These are phyloP conservation scores for Solanum chilense DNA, from an alignment of 257 asterid species.

Conservation along the genomic window DNA sequence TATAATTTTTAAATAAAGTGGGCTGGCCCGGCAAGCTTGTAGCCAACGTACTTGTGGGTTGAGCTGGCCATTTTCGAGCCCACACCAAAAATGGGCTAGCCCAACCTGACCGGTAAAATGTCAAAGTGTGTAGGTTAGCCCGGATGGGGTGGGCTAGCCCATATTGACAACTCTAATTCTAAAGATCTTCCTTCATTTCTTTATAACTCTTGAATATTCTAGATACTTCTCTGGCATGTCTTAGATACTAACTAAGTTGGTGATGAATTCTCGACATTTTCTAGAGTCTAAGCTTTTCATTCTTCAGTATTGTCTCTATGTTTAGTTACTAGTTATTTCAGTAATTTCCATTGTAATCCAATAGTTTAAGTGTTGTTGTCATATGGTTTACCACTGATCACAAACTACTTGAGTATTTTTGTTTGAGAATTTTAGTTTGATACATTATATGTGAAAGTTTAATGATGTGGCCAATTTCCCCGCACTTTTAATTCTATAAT, in stretches of 20 bases:
- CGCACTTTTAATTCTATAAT: too few species aligned
- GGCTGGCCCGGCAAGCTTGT: too few species aligned
- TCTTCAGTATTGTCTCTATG: not conserved
- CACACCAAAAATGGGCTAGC: too few species aligned
- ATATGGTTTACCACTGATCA: not conserved
- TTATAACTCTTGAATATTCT: too few species aligned
- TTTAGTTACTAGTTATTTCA: not conserved
- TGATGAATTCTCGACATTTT: not conserved
- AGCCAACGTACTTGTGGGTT: too few species aligned
- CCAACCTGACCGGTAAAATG: too few species aligned
- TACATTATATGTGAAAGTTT: not conserved
- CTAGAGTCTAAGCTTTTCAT: not conserved
- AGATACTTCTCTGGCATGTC: fast-evolving
- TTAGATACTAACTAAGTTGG: too few species aligned
- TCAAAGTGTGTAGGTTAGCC: fast-evolving
- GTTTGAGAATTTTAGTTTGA: not conserved
- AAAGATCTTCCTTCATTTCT: not conserved
- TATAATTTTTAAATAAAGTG: too few species aligned
- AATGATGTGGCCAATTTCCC: not conserved
- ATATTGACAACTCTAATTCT: not conserved
- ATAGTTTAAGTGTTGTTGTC: not conserved
- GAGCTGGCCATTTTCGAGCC: too few species aligned
- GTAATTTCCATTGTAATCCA: not conserved
- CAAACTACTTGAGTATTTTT: not conserved
- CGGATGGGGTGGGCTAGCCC: too few species aligned